Base-by-base conservation (phyloP, 2,329 filamentous ascomycete species). In the Botrytis cinerea region DNA sequence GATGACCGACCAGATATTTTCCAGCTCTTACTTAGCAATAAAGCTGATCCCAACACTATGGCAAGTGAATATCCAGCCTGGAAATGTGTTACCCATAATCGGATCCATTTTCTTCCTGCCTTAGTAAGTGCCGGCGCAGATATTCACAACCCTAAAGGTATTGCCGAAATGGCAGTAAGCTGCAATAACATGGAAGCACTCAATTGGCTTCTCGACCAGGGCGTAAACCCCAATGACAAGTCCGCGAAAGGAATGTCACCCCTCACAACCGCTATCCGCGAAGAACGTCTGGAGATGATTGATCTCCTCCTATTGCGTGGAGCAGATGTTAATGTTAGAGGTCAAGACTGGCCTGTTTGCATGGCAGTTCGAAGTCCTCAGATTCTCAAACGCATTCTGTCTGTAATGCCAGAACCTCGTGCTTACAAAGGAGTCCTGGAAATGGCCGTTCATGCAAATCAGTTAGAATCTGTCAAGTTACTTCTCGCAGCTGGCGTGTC, bases 321-420 rank as follows among this genome's bases (percentile, higher is more conserved):
- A 18, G 90, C 89, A 0, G 88, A 91, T 74, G 88, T 90, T 7
- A 87, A 87, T 72, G 82, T 91, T 28, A 86, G 90, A 22, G 90
- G 90, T 48, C 85, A 91, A 77, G 89, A 92, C 79, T 93, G 91
- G 91, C 91, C 91, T 0, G 84, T 92, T 18, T 90, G 87, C 80
- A 90, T 93, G 87, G 90, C 91, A 0, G 89, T 92, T 68, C 85
- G 84, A 74, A 86, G 88, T 51, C 90, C 91, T 0, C 80, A 81
- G 0, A 86, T 93, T 61, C 85, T 92, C 18, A 85, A 86, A 77
- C 87, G 86, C 70, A 84, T 93, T 1, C 83, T 92, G 0, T 83
- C 86, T 0, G 84, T 86, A 2, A 85, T 91, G 14, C 81, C 86
- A 1, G 87, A 90, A 77, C 87, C 88, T 2, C 86, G 87, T 22